A percentile compares a stretch with the other conserved stretches of the same genome.
Conservation (phyloP, 805 yeast genomes). For the Candida ovalis region DNA sequence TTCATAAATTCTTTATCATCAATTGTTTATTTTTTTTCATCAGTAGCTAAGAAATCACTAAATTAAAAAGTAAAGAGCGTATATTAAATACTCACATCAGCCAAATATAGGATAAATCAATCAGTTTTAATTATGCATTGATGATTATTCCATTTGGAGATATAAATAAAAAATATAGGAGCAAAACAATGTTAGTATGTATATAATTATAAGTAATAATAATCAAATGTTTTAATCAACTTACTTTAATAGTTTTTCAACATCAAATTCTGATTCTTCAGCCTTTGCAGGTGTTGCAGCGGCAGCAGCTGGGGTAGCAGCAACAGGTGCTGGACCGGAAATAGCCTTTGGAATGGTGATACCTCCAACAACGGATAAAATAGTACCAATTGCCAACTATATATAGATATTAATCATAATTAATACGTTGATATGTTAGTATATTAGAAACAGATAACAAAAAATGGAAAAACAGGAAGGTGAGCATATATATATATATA, state of each 20-base stretch:
- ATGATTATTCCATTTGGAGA: not conserved
- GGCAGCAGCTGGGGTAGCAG: constrained; percentile 49
- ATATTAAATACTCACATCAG: too few species aligned
- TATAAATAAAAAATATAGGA: not conserved
- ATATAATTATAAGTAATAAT: too few species aligned
- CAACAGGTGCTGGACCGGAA: constrained; percentile 31
- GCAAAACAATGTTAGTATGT: not conserved
- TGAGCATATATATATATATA: too few species aligned
- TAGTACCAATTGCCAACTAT: constrained; percentile 75
- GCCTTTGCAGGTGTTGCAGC: constrained; percentile 41
- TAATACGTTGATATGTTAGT: too few species aligned
- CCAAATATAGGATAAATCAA: too few species aligned
- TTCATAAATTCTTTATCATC: too few species aligned
- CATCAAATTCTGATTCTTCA: constrained; percentile 27
- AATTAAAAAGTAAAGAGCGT: not conserved
- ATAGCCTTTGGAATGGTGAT: constrained; percentile 51
- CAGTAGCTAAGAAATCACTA: constrained; percentile 27
- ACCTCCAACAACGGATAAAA: constrained; percentile 59
- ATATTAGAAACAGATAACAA: too few species aligned
- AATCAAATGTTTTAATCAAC: constrained; percentile 8
- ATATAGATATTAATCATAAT: not conserved
- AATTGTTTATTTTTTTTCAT: constrained; percentile 19
- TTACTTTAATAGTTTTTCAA: constrained; percentile 31
- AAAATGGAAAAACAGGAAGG: too few species aligned
- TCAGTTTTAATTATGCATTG: too few species aligned